These are phyloP conservation scores for Aspergillus sp. DNA, from an alignment of 2,329 filamentous ascomycete genomes.

Conservation along the genomic window DNA sequence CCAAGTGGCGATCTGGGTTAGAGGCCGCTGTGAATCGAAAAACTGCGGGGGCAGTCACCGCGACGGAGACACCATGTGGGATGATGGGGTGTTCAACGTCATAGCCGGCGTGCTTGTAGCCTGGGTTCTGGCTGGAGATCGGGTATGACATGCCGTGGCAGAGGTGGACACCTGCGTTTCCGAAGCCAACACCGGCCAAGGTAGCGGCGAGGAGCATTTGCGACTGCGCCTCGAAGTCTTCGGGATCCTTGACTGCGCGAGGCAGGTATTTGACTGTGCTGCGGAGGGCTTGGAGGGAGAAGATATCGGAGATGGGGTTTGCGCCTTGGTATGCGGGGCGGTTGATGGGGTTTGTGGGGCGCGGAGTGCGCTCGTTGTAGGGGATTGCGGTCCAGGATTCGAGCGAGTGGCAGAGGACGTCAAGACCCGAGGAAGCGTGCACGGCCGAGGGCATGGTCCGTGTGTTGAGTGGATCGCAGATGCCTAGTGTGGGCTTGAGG, in stretches of 20 bases:
- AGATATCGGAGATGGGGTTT: conserved; percentile 97
- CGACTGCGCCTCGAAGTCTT: conserved; percentile 88
- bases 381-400: conserved; percentile 99
- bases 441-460: conserved; percentile 94
- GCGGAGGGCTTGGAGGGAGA: conserved; percentile 82
- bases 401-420: conserved; percentile 92
- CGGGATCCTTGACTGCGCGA: conserved; percentile 81
- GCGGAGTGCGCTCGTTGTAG: conserved; percentile 80
- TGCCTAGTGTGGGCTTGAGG: conserved; percentile 91
- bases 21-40: conserved; percentile 91
- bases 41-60: conserved; percentile 88
- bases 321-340: conserved; percentile 95
- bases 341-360: conserved; percentile 86
- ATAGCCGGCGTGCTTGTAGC: conserved; percentile 89
- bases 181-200: conserved; percentile 92
- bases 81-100: conserved; percentile 77
- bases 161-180: conserved; percentile 93
- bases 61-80: conserved; percentile 93
- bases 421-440: conserved; percentile 86
- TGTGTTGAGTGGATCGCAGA: conserved; percentile 86
- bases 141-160: conserved; percentile 96
- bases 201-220: conserved; percentile 97
- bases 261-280: conserved; percentile 91
- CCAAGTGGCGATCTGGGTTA: conserved; percentile 89
- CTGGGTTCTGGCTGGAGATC: conserved; percentile 91